phyloP scores from a whole-genome alignment of 179 eudicot species.

The Silene noctiflora region DNA sequence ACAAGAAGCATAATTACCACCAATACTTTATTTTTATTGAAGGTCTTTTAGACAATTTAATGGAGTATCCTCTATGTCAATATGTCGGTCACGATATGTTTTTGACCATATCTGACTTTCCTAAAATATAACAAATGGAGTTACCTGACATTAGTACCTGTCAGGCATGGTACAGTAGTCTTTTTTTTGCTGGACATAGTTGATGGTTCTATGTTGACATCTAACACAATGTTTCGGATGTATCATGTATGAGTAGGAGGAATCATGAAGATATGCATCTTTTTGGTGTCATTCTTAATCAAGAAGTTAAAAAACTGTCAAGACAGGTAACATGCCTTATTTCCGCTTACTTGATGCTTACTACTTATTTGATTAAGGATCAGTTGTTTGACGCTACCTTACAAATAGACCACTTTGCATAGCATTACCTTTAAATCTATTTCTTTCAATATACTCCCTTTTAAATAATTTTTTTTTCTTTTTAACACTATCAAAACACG shows the following conservation, averaged over 20 bases:
- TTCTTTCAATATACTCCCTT: too few species aligned
- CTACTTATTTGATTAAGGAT: neutral
- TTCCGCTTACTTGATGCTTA: neutral
- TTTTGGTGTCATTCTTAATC: conserved; percentile 75
- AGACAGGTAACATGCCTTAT: conserved; percentile 50
- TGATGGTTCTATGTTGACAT: neutral
- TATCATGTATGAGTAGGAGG: conserved; percentile 53
- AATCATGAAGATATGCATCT: conserved; percentile 84
- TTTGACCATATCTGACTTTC: neutral
- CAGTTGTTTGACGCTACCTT: too few species aligned
- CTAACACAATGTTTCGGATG: neutral
- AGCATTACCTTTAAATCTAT: too few species aligned
- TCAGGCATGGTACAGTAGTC: neutral
- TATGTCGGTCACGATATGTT: neutral
- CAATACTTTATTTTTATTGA: too few species aligned
- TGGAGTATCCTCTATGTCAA: too few species aligned
- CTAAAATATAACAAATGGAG: neutral
- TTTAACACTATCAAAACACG: too few species aligned
- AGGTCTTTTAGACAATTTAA: too few species aligned
- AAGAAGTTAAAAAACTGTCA: conserved; percentile 79
- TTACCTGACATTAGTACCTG: neutral
- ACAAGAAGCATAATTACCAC: too few species aligned
- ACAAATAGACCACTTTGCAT: too few species aligned
- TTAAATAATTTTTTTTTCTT: too few species aligned
- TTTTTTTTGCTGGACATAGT: neutral